Evolutionary conservation across 192 early-diverging fungal species (phyloP).

Genomic region (Helicostylum pulchrum): DNA sequence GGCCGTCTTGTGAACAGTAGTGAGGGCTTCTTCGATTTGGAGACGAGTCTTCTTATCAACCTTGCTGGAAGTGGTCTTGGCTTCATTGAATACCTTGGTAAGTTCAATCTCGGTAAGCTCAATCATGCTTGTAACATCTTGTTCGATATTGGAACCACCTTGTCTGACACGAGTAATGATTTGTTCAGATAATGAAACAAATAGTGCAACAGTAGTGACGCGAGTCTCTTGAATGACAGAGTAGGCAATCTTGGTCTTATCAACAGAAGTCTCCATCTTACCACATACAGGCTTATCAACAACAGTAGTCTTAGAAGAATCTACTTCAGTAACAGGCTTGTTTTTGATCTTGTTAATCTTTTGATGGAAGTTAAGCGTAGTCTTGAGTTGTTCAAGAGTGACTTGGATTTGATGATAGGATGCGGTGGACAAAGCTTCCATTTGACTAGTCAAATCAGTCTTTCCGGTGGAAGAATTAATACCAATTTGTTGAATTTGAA

Average conservation of each 20-base stretch:
- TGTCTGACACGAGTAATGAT: constrained; percentile 14
- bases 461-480: constrained; percentile 7
- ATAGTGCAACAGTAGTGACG: background rate
- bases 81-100: constrained; percentile 9
- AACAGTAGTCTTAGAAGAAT: background rate
- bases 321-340: background rate
- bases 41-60: background rate
- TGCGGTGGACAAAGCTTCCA: constrained; percentile 1
- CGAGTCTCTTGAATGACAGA: constrained; percentile 15
- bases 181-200: background rate
- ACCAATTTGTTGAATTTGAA: constrained; percentile 19
- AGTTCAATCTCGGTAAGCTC: background rate
- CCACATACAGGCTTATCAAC: background rate
- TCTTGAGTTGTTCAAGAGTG: constrained; percentile 14
- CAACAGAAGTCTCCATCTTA: constrained; percentile 1
- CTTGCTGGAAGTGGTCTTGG: constrained; percentile 8
- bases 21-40: constrained; percentile 4
- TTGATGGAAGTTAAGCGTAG: background rate
- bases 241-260: constrained; percentile 9
- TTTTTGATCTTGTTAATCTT: background rate
- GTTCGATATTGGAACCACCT: constrained; percentile 8
- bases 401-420: constrained; percentile 18
- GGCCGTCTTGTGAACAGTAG: constrained; percentile 5
- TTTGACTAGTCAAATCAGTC: constrained; percentile 10
- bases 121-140: constrained; percentile 12